Evolutionary conservation across 768 basidiomycete species (phyloP), one percentile per base, ranked within the genome.

Genomic region (Flagelloscypha sp.): DNA sequence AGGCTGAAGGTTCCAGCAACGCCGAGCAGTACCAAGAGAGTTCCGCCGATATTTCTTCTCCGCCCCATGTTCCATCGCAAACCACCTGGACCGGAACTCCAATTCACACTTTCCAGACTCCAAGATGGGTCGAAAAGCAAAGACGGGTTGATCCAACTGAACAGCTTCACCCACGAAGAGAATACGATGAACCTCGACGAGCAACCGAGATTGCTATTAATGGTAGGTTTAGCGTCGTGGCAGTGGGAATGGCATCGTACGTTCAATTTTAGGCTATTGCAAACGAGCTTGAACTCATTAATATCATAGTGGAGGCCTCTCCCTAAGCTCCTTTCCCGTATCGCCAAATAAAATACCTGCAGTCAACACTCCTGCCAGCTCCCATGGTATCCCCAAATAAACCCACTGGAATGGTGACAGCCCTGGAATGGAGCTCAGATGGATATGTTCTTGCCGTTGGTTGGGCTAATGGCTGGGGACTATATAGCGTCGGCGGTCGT

Each of bases 391-490:
- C n/a, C n/a, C n/a, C n/a, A n/a, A n/a, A n/a, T n/a, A n/a, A n/a
- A n/a, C n/a, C n/a, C n/a, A 72, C 66, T 4, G 87, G 86, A 1
- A 58, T 70, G 25, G 76, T 89, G 4, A 72, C 57, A 40, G 55
- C 74, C 8, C 66, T 94, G 55, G 78, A 89, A 47, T 97, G 93
- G 94, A 93, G 86, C 33, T 86, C 86, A 1, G 95, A 99, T 57
- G 94, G 94, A 2, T 92, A 92, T 58, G 88, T 87, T 5, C 65
- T 99, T 8, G 93, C 92, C 22, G 89, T 90, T 2, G 94, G 89
- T 0, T 95, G 89, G 84, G 70, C 77, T 42, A 58, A 72, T 35
- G 93, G 89, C 6, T 98, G 92, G 92, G 86, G 79, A 3, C 70
- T 94, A 5, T 85, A 90, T 61, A 90, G 83, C 51, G 79, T 90